A percentile compares a stretch with the other conserved stretches of the same genome.
phyloP scores from a whole-genome alignment of 495 filamentous ascomycete species.

The Bryoglossum gracile region DNA sequence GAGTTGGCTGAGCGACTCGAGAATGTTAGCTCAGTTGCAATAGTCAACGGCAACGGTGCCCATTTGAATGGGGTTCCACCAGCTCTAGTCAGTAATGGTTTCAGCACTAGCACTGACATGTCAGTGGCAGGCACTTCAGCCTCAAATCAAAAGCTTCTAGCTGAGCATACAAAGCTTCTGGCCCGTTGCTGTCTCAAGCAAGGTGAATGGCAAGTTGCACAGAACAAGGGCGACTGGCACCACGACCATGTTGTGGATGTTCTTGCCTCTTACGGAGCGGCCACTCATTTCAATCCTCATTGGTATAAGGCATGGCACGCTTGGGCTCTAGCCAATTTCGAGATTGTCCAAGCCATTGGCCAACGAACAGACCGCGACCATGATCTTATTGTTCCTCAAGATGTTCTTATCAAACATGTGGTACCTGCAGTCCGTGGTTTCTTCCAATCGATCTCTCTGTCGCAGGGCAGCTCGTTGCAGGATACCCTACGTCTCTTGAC shows the following conservation, averaged over 20 bases:
- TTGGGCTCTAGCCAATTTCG: conserved; percentile 98
- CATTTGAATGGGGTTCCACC: conserved; percentile 46
- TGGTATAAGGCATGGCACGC: conserved; percentile 99
- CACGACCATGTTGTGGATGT: conserved; percentile 69
- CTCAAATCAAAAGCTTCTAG: conserved; percentile 32
- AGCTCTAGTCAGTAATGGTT: conserved; percentile 34
- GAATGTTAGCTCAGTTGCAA: conserved; percentile 46
- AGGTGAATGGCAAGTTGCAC: conserved; percentile 85
- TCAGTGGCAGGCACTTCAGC: conserved; percentile 25
- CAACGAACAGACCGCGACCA: conserved; percentile 52
- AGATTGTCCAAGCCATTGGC: conserved; percentile 79
- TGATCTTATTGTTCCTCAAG: conserved; percentile 41
- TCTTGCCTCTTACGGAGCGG: conserved; percentile 77
- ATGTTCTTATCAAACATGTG: conserved; percentile 73
- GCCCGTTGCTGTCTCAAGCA: conserved; percentile 93
- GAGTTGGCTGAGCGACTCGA: conserved; percentile 70
- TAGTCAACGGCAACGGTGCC: conserved; percentile 44
- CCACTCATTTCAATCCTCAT: conserved; percentile 81
- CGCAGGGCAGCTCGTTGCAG: conserved; percentile 84
- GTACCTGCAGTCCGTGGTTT: conserved; percentile 93
- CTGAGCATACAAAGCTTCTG: conserved; percentile 67
- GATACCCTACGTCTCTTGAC: conserved; percentile 90
- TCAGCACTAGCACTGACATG: conserved; percentile 6
- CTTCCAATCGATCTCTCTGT: conserved; percentile 89
- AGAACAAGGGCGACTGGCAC: conserved; percentile 82